Evolutionary conservation across 257 asterid species (phyloP), one percentile per base, ranked within the genome.

Genomic region (Solanum megistacrolobum): DNA sequence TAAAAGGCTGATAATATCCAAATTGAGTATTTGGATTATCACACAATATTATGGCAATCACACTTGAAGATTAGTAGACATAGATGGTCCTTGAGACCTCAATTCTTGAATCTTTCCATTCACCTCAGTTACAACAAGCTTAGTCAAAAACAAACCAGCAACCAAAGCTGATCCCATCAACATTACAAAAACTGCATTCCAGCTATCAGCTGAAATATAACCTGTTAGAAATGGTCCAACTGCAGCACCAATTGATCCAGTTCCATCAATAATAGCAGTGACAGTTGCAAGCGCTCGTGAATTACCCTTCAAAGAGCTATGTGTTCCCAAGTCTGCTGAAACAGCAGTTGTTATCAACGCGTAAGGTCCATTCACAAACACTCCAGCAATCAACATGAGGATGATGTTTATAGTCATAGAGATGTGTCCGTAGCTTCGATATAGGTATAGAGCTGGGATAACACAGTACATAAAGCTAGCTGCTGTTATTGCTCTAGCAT

Each of bases 231-330:
- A 85, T 5, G 99, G 99, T 73, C 99, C 99, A 6, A 96, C 65
- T 6, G 99, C 99, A 32, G 99, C 99, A 23, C 99, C 99, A 7
- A 97, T 94, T 4, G 99, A 97, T 27, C 99, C 99, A 0, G 99
- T 97, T 71, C 99, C 99, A 36, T 97, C 99, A 3, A 97, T 97
- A 83, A 96, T 97, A 12, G 99, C 99, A 9, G 99, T 96, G 2
- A 97, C 99, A 1, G 99, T 97, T 86, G 99, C 99, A 11, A 97
- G 87, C 10, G 99, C 99, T 84, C 97, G 85, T 3, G 99, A 87
- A 76, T 94, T 96, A 73, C 97, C 99, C 90, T 89, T 97, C 90
- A 97, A 83, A 12, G 98, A 95, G 84, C 96, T 93, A 87, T 97
- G 98, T 58, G 99, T 96, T 84, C 99, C 99, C 76, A 97, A 91